Evolutionary conservation across 2,329 filamentous ascomycete species (phyloP).

Genomic region (Lasiodiplodia citricola): DNA sequence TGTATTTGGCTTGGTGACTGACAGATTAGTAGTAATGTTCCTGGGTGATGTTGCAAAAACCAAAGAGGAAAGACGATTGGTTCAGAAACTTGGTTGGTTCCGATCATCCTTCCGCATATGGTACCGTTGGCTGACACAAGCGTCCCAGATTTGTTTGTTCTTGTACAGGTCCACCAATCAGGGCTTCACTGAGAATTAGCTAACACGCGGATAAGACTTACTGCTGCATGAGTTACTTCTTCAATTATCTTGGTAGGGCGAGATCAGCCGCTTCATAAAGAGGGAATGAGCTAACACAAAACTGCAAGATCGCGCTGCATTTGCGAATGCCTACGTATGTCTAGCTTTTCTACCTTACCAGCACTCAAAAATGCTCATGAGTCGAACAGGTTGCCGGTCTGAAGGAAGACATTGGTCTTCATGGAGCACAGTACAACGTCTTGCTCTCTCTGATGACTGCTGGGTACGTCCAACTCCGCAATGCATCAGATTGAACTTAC

Average conservation of each 20-base stretch:
- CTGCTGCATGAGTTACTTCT: slow-evolving; percentile 40
- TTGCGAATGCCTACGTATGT: slow-evolving; percentile 39
- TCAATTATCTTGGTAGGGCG: slow-evolving; percentile 37
- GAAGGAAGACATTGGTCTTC: slow-evolving; percentile 35
- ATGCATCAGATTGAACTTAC: too few relatives aligned
- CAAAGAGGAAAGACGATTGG: slow-evolving; percentile 33
- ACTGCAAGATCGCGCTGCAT: slow-evolving; percentile 34
- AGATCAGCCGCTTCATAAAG: background rate
- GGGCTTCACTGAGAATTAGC: background rate
- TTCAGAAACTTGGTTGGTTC: slow-evolving; percentile 35
- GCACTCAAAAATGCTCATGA: background rate
- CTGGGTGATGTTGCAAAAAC: slow-evolving; percentile 28
- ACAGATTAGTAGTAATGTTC: background rate
- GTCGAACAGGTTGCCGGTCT: slow-evolving; percentile 34
- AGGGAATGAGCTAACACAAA: slow-evolving; percentile 14
- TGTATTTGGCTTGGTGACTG: background rate
- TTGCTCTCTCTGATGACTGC: slow-evolving; percentile 38
- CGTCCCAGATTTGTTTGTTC: slow-evolving; percentile 35
- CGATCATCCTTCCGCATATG: slow-evolving; percentile 1
- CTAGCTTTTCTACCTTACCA: background rate
- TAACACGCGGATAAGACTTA: slow-evolving; percentile 32
- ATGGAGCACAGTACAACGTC: slow-evolving; percentile 39
- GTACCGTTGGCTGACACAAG: background rate
- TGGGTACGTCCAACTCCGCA: slow-evolving; percentile 29
- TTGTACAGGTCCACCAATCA: slow-evolving; percentile 26